Base-by-base conservation (phyloP, 257 asterid genomes). In the Euphrasia confusa region DNA sequence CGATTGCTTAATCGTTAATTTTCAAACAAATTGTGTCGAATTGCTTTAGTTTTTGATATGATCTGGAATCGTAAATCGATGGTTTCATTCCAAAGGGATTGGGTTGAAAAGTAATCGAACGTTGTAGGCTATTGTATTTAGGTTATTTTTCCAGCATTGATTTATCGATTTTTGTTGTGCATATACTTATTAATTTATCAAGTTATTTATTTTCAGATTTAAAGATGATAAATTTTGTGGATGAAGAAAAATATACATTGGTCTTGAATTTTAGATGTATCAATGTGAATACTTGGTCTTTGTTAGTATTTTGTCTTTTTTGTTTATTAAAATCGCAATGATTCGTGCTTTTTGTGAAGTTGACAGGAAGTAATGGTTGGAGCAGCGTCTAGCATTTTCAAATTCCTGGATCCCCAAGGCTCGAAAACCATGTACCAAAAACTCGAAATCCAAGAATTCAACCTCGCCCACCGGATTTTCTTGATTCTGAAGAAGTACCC, bases 311-410 rank as follows among this genome's bases (percentile, higher is more conserved):
- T 21, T 21, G 24, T 21, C 24, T 21, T 21, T 21, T 21, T 21
- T 21, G 24, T 21, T 21, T 21, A 21, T 21, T 21, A 21, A 21
- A 21, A 21, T 21, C 24, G 1, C 24, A 21, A 21, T 21, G 24
- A 21, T 21, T 21, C 24, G 24, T 21, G 24, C 24, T 21, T 21
- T 21, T 21, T 21, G 24, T 21, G 24, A 21, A 21, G 24, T 21
- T 21, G 24, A 21, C 97, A 78, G 62, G 96, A 91, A 77, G 95
- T 84, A 39, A 91, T 88, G 98, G 74, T 81, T 2, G 97, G 97
- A 60, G 80, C 86, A 70, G 98, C 89, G 2, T 73, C 90, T 7
- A 73, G 67, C 66, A 68, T 86, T 28, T 86, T 91, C 93, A 83
- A 73, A 65, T 76, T 82, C 10, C 80, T 81, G 87, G 33, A 81